phyloP scores from a whole-genome alignment of 148 eudicot species.

The Vaccinium corymbosum region DNA sequence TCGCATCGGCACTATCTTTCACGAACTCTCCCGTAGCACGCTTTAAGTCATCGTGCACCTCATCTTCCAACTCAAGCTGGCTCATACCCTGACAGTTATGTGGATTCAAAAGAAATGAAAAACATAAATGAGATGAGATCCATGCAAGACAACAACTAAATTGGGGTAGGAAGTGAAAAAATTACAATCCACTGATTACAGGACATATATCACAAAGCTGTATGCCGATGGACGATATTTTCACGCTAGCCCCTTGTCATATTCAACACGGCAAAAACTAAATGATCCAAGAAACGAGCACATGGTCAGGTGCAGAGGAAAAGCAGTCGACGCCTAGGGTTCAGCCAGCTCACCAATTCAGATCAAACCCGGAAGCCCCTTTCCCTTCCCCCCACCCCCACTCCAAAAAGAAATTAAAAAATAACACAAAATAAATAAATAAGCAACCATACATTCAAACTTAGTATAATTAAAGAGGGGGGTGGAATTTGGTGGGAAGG shows the following conservation, averaged over 20 bases:
- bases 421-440: not conserved
- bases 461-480: not conserved
- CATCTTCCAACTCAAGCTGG: constrained; percentile 95
- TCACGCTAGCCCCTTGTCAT: not conserved
- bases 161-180: not conserved
- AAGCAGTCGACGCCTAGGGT: not conserved
- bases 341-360: not conserved
- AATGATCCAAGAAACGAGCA: not conserved
- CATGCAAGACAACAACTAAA: not conserved
- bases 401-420: not conserved
- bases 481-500: not conserved
- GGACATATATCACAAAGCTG: not conserved
- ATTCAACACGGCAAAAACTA: not conserved
- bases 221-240: not conserved
- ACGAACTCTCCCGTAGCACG: constrained; percentile 94
- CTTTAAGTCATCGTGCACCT: constrained; percentile 93
- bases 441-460: not conserved
- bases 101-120: constrained; percentile 23
- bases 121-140: not conserved
- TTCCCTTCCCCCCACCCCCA: not conserved
- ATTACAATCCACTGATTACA: not conserved
- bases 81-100: constrained; percentile 71
- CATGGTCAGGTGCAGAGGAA: not conserved
- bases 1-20: constrained; percentile 78
- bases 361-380: not conserved